These are phyloP conservation scores for Cadophora sp. DNA, from an alignment of 2,329 filamentous ascomycete genomes.

Conservation along the genomic window DNA sequence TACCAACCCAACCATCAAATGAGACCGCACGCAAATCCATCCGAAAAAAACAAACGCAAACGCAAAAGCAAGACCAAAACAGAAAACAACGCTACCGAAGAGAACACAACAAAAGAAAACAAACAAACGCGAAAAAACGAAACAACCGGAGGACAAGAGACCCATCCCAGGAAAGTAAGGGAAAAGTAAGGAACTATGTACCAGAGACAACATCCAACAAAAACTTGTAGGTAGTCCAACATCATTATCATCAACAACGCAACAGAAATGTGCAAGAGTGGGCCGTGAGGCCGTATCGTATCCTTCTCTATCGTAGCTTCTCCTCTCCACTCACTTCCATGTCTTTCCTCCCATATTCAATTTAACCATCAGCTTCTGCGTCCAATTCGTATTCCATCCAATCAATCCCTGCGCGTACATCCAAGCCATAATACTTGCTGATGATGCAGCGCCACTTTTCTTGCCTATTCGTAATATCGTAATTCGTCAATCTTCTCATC, in stretches of 20 bases:
- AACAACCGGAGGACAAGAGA: background rate
- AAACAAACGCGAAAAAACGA: background rate
- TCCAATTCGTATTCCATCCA: slow-evolving; percentile 9
- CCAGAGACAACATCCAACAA: slow-evolving; percentile 12
- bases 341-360: background rate
- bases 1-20: too few species aligned
- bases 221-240: slow-evolving; percentile 17
- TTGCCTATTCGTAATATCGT: slow-evolving; percentile 19
- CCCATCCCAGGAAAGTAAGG: background rate
- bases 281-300: slow-evolving; percentile 23
- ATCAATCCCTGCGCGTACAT: background rate
- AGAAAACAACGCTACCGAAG: slow-evolving; percentile 21
- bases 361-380: slow-evolving; percentile 1
- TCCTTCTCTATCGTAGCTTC: slow-evolving; percentile 18
- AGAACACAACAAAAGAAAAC: slow-evolving; percentile 14
- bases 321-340: background rate
- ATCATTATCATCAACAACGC: slow-evolving; percentile 29
- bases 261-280: slow-evolving; percentile 11
- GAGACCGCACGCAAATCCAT: background rate
- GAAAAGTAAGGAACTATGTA: slow-evolving; percentile 18
- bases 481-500: slow-evolving; percentile 18
- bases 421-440: slow-evolving; percentile 10
- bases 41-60: background rate
- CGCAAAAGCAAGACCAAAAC: background rate
- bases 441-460: slow-evolving; percentile 10